Percentiles rank a stretch among this genome's conserved stretches.
phyloP scores from a whole-genome alignment of 495 filamentous ascomycete genomes.

The Xylaria castorea region DNA sequence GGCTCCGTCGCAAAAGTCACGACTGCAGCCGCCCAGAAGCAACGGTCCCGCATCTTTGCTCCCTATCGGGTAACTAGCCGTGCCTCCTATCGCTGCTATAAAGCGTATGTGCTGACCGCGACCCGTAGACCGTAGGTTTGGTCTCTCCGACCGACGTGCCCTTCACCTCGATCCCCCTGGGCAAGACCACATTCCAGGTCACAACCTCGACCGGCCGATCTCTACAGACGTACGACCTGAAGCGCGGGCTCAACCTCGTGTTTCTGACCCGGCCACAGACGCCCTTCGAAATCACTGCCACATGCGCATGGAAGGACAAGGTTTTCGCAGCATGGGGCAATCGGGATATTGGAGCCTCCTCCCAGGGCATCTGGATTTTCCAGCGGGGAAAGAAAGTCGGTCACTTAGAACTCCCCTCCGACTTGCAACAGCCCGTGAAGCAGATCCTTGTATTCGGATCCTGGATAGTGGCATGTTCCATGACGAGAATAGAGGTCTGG shows the following conservation, averaged over 20 bases:
- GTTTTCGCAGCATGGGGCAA: conserved; percentile 87
- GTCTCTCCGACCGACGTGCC: conserved; percentile 90
- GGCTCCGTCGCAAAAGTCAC: conserved; percentile 45
- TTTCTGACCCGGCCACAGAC: conserved; percentile 93
- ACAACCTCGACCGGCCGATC: conserved; percentile 90
- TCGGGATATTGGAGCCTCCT: conserved; percentile 50
- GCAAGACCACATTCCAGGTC: conserved; percentile 95
- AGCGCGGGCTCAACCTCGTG: conserved; percentile 83
- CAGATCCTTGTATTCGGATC: conserved; percentile 84
- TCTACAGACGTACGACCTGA: conserved; percentile 94
- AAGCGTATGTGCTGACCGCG: conserved; percentile 7
- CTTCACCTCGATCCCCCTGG: conserved; percentile 85
- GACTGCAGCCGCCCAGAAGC: conserved; percentile 45
- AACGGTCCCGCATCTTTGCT: conserved; percentile 80
- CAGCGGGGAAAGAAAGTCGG: conserved; percentile 88
- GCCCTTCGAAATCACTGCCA: conserved; percentile 82
- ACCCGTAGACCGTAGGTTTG: conserved; percentile 81
- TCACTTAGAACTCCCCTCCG: conserved; percentile 69
- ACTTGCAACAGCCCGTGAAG: conserved; percentile 69
- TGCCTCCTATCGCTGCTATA: neutral
- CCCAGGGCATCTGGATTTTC: conserved; percentile 89
- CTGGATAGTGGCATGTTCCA: conserved; percentile 85
- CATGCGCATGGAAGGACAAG: conserved; percentile 84
- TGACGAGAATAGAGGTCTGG: conserved; percentile 83
- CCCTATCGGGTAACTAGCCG: conserved; percentile 83